Base-by-base conservation (phyloP, 257 asterid species). In the Solanum sejunctum region DNA sequence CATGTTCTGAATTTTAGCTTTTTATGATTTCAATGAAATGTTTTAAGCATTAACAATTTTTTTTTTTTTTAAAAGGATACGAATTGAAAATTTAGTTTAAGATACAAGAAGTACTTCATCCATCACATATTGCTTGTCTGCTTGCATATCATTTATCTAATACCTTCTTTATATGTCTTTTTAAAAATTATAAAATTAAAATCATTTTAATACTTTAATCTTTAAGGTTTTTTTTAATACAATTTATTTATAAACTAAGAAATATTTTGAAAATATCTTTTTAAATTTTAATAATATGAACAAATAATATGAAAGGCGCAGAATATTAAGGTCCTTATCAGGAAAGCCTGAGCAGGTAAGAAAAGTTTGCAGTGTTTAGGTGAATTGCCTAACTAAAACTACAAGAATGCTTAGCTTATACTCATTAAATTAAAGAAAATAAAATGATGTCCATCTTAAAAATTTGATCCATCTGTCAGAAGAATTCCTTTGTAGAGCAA, bases 281-380 rank as follows among this genome's bases (percentile, higher is more conserved):
- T 36, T 36, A 36, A 36, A 36, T 36, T 36, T 36, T 36, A 36
- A 36, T 36, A 36, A 36, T 36, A 36, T 36, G 41, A 36, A 36
- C 41, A 36, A 43, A 43, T 43, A 8, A 43, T 43, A 43, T 43
- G 9, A 43, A 12, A n/a, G 1, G 2, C 26, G 3, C 1, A 5
- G 15, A 58, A 7, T 49, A 39, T 54, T 36, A 81, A 83, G 77
- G 90, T 86, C 88, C 64, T 83, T 86, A 72, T 88, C 87, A 73
- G 60, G 64, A 84, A 88, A 47, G 61, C 61, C 23, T 26, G 51
- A 26, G 63, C 63, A 77, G 85, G 70, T 61, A 58, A 72, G 32
- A 72, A 55, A 84, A 83, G 63, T 80, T 86, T 32, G 87, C 79
- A 63, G 79, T 78, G 85, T 86, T 88, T 87, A 84, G 90, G 91